Base-by-base conservation (phyloP, 2,329 filamentous ascomycete species). In the Neonectria ditissima region DNA sequence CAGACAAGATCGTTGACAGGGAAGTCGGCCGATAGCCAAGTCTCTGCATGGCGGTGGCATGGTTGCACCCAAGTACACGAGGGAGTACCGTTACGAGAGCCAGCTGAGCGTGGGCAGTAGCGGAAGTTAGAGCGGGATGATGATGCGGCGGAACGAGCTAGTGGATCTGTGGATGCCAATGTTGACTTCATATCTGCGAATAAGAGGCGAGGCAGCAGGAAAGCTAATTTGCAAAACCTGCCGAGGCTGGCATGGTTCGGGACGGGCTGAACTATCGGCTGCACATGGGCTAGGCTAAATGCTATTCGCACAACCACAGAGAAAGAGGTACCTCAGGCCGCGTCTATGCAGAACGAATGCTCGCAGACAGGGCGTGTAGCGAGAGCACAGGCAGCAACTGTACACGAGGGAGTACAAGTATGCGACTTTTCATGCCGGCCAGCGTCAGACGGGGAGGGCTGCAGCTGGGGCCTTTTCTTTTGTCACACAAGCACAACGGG, bases 401-500 rank as follows among this genome's bases (percentile, higher is more conserved):
- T 50, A 32, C 47, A 28, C 22, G n/a, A 4, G 11, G 26, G 10
- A 14, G 47, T 34, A 50, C 41, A 45, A 18, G 18, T 28, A 50
- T 7, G 18, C n/a, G 24, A 43, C 39, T 7, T 45, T 45, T 8
- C 18, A n/a, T 34, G 22, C 10, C 39, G 28, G 9, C 8, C 41
- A 34, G 22, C 14, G 16, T 20, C 51, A 28, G 22, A 13, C 13
- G 43, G 24, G 48, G 28, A 56, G 54, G 30, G 43, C 20, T 48
- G 47, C 47, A 48, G 30, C 32, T 48, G 43, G 13, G 53, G 39
- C n/a, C 18, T 55, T 26, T 16, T 28, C 43, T 11, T 1, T 18
- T 20, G 30, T 56, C 24, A 13, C 43, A 56, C 54, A 48, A 28
- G 18, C 30, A 48, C 54, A 56, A 37, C 43, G 30, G 18, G 13